Base-by-base conservation (phyloP, 2,329 filamentous ascomycete species). In the Xylariales sp. region DNA sequence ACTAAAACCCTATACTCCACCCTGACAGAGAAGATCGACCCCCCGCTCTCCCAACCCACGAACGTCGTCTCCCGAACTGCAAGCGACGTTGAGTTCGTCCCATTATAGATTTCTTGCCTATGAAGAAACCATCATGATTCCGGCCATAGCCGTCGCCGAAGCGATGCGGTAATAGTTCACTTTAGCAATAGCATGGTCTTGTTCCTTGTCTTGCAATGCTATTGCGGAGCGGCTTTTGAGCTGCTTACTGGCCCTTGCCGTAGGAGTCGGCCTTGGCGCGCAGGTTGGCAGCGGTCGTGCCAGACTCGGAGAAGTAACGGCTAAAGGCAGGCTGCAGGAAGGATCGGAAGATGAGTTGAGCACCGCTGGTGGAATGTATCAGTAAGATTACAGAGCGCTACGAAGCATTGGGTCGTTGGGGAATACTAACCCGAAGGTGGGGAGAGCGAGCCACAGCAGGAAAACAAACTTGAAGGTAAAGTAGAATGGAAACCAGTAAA, bases 401-500 rank as follows among this genome's bases (percentile, higher is more conserved):
- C 9, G 6, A 18, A 57, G 49, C 42, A 27, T 24, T 32, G 38
- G 43, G 41, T 42, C 37, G 18, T 39, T 19, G n/a, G 31, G 19
- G 20, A 43, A 24, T 36, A 73, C 84, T 64, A 84, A 96, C 91
- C 76, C 76, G 75, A 94, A 96, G 68, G 87, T 79, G 66, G 93
- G 93, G 60, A 98, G 88, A 56, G 91, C 83, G 73, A 98, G 89
- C 93, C 93, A 98, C 65, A 98, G 83, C 58, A 97, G 78, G 66
- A 97, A 86, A 62, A 94, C 74, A 64, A 98, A 96, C 80, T 98
- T 98, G 86, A 98, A 97, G 64, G 90, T 91, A 72, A 88, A 98
- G 85, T 98, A 98, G 76, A 98, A 98, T 62, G 93, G 86, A 75
- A 94, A 88, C 87, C 87, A 94, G 78, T 93, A 93, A 50, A 91